These are phyloP conservation scores for Cutaneotrichosporon curvatum DNA, from an alignment of 1,284 basidiomycete genomes.

Conservation along the genomic window DNA sequence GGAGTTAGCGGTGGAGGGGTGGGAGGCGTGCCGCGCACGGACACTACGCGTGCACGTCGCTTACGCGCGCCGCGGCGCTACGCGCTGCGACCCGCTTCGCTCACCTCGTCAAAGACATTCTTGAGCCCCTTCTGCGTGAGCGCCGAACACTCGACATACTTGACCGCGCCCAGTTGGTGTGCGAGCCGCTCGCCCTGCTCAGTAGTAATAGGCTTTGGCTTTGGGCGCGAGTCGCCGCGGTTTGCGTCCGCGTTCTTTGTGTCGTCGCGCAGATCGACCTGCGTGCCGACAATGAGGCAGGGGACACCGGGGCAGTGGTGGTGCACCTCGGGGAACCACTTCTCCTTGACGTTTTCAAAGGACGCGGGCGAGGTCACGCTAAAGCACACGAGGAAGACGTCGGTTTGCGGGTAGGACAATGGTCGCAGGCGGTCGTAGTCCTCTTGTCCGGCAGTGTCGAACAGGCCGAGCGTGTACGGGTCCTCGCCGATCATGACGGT, in stretches of 20 bases:
- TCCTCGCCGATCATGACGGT: slow-evolving; percentile 99
- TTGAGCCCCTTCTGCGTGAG: slow-evolving; percentile 98
- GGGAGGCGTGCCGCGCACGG: no score
- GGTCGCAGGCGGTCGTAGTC: slow-evolving; percentile 99
- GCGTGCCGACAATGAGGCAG: slow-evolving; percentile 97
- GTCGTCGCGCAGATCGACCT: slow-evolving; percentile 95
- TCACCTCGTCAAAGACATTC: slow-evolving; percentile 98
- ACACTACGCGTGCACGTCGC: no score
- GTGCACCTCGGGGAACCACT: slow-evolving; percentile 99
- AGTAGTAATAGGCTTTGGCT: slow-evolving; percentile 81
- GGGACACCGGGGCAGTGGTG: slow-evolving; percentile 99
- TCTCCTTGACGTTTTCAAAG: slow-evolving; percentile 99
- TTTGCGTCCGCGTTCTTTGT: no score
- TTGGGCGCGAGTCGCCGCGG: slow-evolving; percentile 75
- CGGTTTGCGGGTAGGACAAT: slow-evolving; percentile 98
- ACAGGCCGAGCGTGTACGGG: slow-evolving; percentile 95
- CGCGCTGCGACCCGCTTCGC: slow-evolving; percentile 29
- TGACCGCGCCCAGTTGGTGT: slow-evolving; percentile 91
- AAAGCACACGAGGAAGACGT: slow-evolving; percentile 99
- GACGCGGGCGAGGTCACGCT: slow-evolving; percentile 97
- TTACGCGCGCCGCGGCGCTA: neutral
- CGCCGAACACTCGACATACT: slow-evolving; percentile 98
- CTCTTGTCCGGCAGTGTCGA: slow-evolving; percentile 99
- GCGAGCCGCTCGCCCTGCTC: slow-evolving; percentile 92
- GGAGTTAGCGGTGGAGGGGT: neutral